Evolutionary conservation across 805 yeast genomes (phyloP).

Genomic region (Candida maesae): DNA sequence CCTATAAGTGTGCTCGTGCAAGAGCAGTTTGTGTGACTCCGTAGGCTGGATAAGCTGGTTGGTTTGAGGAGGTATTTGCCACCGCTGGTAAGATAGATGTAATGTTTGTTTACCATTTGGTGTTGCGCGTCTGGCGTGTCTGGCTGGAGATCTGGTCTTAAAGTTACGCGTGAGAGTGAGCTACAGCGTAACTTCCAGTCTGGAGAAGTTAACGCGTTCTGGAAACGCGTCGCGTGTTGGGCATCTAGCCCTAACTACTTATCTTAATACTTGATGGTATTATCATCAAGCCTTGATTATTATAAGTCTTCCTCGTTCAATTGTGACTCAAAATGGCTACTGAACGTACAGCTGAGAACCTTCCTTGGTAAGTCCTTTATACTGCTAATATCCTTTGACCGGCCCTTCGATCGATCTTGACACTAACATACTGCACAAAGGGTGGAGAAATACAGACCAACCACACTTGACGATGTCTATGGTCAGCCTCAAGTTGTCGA

Average conservation of each 20-base stretch:
- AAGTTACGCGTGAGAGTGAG: too few relatives aligned
- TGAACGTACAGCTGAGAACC: slow-evolving; percentile 26
- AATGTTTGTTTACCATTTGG: slow-evolving; percentile 1
- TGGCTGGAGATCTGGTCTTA: neutral
- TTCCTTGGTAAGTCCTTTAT: slow-evolving; percentile 25
- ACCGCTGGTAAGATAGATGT: too few relatives aligned
- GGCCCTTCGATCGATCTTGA: neutral
- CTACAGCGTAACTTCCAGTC: neutral
- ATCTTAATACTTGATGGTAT: too few relatives aligned
- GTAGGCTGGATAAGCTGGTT: too few relatives aligned
- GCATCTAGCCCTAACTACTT: too few relatives aligned
- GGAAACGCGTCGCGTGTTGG: neutral
- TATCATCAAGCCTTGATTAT: too few relatives aligned
- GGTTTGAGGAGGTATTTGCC: too few relatives aligned
- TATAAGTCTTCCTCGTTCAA: neutral
- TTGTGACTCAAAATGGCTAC: slow-evolving; percentile 13
- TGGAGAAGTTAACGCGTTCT: neutral
- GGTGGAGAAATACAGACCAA: slow-evolving; percentile 97
- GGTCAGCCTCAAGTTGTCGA: slow-evolving; percentile 87
- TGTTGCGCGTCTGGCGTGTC: neutral
- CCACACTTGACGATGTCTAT: slow-evolving; percentile 75
- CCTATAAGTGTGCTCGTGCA: too few relatives aligned
- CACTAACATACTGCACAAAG: slow-evolving; percentile 25
- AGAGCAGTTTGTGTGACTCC: too few relatives aligned
- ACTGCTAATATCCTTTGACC: neutral